phyloP scores from a whole-genome alignment of 2,329 filamentous ascomycete species.

The Xylariaceae sp. region DNA sequence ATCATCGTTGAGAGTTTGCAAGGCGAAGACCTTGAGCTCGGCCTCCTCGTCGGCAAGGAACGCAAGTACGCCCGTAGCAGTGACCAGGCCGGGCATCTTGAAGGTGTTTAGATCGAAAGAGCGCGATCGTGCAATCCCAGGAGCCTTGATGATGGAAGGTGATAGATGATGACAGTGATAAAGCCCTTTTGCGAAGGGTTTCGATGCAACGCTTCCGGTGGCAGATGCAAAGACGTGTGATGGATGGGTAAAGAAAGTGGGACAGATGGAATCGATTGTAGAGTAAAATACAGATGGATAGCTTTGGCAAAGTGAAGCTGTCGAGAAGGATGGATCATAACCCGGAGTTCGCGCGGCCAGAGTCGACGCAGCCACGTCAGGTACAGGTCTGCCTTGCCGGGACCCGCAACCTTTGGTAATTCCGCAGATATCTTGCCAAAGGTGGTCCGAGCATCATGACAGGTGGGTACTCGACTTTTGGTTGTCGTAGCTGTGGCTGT shows the following conservation, averaged over 20 bases:
- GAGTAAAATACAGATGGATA: background rate
- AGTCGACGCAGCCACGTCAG: conserved; percentile 38
- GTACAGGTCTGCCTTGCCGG: conserved; percentile 37
- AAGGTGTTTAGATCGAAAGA: background rate
- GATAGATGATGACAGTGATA: background rate
- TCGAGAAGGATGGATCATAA: background rate
- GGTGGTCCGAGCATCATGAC: background rate
- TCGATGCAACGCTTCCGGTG: too few relatives aligned
- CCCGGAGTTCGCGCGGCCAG: background rate
- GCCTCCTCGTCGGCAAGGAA: conserved; percentile 93
- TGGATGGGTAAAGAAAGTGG: too few relatives aligned
- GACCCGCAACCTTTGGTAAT: too few relatives aligned
- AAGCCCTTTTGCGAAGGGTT: too few relatives aligned
- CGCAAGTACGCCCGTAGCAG: conserved; percentile 89
- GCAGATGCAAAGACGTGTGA: too few relatives aligned
- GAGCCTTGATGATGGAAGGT: background rate
- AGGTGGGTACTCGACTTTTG: too few relatives aligned
- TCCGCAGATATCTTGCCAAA: too few relatives aligned
- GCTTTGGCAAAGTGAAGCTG: background rate
- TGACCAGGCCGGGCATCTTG: conserved; percentile 87
- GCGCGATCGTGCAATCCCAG: background rate
- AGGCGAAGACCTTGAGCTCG: conserved; percentile 89
- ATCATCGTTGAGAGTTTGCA: conserved; percentile 92
- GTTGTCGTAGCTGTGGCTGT: too few relatives aligned
- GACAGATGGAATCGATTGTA: background rate